Base-by-base conservation (phyloP, 108 stramenopile genomes). In the Stephanodiscus minutulus region DNA sequence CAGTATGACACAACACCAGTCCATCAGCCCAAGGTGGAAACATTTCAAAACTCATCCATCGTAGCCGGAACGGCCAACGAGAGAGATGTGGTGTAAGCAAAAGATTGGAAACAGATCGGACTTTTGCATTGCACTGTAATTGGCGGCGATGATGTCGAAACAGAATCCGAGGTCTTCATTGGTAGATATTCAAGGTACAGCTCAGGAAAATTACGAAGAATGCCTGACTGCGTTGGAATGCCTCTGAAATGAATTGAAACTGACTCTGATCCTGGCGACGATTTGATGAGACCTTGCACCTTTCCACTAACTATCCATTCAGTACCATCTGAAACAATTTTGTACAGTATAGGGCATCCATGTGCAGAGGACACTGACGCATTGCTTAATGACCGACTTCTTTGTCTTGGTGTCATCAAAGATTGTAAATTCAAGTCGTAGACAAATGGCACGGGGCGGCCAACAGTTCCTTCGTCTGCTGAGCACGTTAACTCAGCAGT, bases 231-330 rank as follows among this genome's bases (percentile, higher is more conserved):
- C 15, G 84, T 67, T 17, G 89, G 89, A 46, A 87, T 90, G 33
- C 82, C 85, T 20, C 86, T 43, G n/a, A 87, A 86, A 27, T 86
- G 77, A 64, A 86, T 66, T 35, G 79, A 65, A 18, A 86, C 49
- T 0, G 48, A 56, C 17, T 66, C 76, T 49, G 68, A 52, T 21
- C 36, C 44, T 13, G 33, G 46, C 22, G 74, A 73, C 7, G 53
- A 59, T 25, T 83, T 73, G 22, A 91, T 58, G 3, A 83, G 64
- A 31, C 90, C 90, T 69, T 83, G 85, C 0, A 91, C 84, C 61
- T 85, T 86, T 54, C 81, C 81, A 28, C 84, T 86, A 10, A 91
- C 64, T 22, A 91, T 77, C 90, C 90, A 91, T 49, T 87, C 68
- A 21, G 76, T 75, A 6, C 70, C 83, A 44, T 76, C 82, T 20